Percentiles rank a stretch among this genome's conserved stretches.
Evolutionary conservation across 2,329 filamentous ascomycete species (phyloP).

Genomic region (Alternaria gaisen): DNA sequence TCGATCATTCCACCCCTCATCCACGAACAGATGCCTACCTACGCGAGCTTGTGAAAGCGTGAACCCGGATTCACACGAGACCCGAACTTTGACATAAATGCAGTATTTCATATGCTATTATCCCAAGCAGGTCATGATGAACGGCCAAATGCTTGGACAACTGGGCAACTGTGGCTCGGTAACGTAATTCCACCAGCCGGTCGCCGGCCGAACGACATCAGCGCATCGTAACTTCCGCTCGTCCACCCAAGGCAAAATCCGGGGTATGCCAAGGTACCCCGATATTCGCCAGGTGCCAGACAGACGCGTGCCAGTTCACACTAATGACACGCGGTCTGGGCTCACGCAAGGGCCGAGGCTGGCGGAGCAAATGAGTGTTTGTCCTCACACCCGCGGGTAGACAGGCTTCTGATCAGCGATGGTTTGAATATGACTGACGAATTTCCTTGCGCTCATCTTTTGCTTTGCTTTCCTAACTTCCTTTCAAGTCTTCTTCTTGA

Average conservation of each 20-base stretch:
- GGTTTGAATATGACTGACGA: slow-evolving; percentile 36
- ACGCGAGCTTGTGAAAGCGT: slow-evolving; percentile 28
- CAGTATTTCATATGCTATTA: not conserved
- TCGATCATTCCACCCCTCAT: slow-evolving; percentile 16
- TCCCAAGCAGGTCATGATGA: slow-evolving; percentile 3
- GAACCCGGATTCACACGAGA: not conserved
- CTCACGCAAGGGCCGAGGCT: slow-evolving; percentile 48
- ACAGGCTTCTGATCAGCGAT: slow-evolving; percentile 14
- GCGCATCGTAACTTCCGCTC: slow-evolving; percentile 43
- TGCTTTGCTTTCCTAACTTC: slow-evolving; percentile 13
- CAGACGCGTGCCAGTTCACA: slow-evolving; percentile 31
- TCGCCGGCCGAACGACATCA: slow-evolving; percentile 39
- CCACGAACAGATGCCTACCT: slow-evolving; percentile 14
- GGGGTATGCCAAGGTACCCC: slow-evolving; percentile 30
- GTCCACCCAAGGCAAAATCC: slow-evolving; percentile 43
- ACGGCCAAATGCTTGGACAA: slow-evolving; percentile 4
- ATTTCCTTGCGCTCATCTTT: slow-evolving; percentile 20
- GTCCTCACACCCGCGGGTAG: slow-evolving; percentile 48
- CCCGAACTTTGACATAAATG: not conserved
- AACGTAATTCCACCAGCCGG: slow-evolving; percentile 37
- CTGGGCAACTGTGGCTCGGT: slow-evolving; percentile 14
- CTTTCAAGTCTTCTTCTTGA: slow-evolving; percentile 14
- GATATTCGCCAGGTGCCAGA: slow-evolving; percentile 13
- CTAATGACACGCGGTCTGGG: slow-evolving; percentile 30
- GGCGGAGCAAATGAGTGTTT: slow-evolving; percentile 33